Conservation (phyloP, 179 eudicot genomes). For the Nepenthes alata region DNA sequence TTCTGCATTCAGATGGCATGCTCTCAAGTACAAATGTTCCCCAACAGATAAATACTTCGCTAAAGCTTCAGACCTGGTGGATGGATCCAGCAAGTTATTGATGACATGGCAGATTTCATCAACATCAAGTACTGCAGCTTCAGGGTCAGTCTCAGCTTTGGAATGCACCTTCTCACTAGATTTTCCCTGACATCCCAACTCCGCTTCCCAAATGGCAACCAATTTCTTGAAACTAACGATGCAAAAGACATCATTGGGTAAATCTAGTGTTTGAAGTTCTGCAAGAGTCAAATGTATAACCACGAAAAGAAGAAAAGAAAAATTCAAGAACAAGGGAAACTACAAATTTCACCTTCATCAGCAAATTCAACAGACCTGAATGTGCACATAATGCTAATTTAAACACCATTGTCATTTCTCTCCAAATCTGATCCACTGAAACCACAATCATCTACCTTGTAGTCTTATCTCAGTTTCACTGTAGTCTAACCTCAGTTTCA, state of each 20-base stretch:
- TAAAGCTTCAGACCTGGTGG: constrained; percentile 45
- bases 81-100: constrained; percentile 47
- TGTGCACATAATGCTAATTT: too few species aligned
- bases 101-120: constrained; percentile 44
- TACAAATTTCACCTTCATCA: not conserved
- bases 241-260: not conserved
- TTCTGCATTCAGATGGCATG: constrained; percentile 49
- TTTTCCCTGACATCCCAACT: constrained; percentile 25
- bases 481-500: too few species aligned
- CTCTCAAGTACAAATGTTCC: constrained; percentile 40
- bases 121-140: constrained; percentile 16
- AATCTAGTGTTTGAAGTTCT: not conserved
- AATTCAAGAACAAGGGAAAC: not conserved
- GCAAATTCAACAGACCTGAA: too few species aligned
- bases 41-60: constrained; percentile 44
- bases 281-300: not conserved
- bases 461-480: too few species aligned
- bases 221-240: constrained; percentile 67
- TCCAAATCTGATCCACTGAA: too few species aligned
- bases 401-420: too few species aligned
- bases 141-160: constrained; percentile 22
- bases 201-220: constrained; percentile 55
- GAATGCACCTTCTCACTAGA: constrained; percentile 22
- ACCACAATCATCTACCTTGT: too few species aligned
- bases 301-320: not conserved